Conservation (phyloP, 768 basidiomycete species). For the Baorangia bicolor region DNA sequence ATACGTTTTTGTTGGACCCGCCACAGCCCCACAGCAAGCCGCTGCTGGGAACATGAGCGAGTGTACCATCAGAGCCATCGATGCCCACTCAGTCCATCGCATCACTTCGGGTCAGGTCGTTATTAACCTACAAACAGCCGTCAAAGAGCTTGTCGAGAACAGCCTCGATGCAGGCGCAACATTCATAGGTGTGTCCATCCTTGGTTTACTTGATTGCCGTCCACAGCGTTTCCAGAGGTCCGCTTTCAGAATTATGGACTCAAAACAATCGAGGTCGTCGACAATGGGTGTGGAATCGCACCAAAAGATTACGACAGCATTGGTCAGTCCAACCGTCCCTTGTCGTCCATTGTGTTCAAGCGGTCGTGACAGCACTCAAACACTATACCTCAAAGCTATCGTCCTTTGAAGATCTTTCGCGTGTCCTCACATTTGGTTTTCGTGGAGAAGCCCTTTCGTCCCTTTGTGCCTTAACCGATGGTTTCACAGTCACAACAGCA, state of each 20-base stretch:
- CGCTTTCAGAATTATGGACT: conserved; percentile 87
- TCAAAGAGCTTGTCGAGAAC: conserved; percentile 97
- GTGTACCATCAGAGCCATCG: conserved; percentile 57
- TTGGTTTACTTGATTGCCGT: neutral
- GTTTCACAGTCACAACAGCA: conserved; percentile 70
- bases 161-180: conserved; percentile 92
- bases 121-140: conserved; percentile 86
- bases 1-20: neutral
- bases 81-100: conserved; percentile 73
- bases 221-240: conserved; percentile 57
- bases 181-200: conserved; percentile 60
- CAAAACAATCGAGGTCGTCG: conserved; percentile 80
- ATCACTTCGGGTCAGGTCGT: conserved; percentile 97
- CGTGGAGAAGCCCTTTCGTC: conserved; percentile 95
- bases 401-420: conserved; percentile 68
- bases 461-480: conserved; percentile 78
- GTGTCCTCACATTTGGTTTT: conserved; percentile 86
- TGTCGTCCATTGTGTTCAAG: neutral
- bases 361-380: conserved; percentile 63
- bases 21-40: conserved; percentile 1
- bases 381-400: conserved; percentile 92
- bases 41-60: neutral
- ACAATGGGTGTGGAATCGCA: conserved; percentile 88
- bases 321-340: conserved; percentile 46
- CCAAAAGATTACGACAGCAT: conserved; percentile 74